Conservation (phyloP, 257 asterid genomes). For the Phtheirospermum japonicum region DNA sequence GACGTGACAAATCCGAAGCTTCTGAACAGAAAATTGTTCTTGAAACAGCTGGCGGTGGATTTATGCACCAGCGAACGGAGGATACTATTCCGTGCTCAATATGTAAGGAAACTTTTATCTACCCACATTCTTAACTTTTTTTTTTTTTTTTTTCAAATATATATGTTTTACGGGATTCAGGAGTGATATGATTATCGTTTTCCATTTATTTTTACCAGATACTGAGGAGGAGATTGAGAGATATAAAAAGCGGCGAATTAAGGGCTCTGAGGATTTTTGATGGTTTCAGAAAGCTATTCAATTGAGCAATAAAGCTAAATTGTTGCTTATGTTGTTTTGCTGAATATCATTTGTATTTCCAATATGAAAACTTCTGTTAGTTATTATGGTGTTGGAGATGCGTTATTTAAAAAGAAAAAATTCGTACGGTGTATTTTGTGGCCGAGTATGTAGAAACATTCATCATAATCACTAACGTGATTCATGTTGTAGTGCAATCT, state of each 20-base stretch:
- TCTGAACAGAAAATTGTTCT: conserved; percentile 72
- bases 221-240: conserved; percentile 80
- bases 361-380: neutral
- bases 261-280: conserved; percentile 64
- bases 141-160: no score
- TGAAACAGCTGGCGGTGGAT: conserved; percentile 92
- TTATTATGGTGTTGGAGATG: no score
- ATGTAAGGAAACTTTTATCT: conserved; percentile 48
- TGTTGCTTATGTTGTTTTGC: neutral
- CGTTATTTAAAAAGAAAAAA: no score
- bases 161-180: neutral
- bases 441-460: no score
- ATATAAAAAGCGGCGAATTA: conserved; percentile 74
- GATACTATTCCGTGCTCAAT: conserved; percentile 88
- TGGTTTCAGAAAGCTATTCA: conserved; percentile 63
- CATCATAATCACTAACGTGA: no score
- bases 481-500: no score
- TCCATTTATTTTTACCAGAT: conserved; percentile 44
- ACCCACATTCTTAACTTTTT: neutral
- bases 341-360: neutral
- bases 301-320: conserved; percentile 28
- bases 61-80: conserved; percentile 76
- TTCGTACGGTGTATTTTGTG: no score
- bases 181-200: neutral
- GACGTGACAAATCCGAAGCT: conserved; percentile 90